Percentiles rank a stretch among this genome's conserved stretches.
These are phyloP conservation scores for Trypanosoma lewisi DNA, from an alignment of 208 protist genomes.

Conservation along the genomic window DNA sequence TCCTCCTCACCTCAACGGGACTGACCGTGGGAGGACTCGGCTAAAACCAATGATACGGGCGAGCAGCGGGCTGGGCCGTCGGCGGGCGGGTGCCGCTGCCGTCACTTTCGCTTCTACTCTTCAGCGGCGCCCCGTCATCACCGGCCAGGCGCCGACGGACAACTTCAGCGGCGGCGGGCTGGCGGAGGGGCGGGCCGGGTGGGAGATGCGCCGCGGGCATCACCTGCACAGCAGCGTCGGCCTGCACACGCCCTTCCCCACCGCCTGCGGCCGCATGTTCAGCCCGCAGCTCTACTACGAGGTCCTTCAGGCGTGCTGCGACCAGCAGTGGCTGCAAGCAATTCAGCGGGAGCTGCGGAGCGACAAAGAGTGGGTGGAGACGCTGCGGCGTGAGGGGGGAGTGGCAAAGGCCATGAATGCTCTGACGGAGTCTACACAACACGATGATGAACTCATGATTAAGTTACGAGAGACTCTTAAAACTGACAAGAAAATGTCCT, in stretches of 20 bases:
- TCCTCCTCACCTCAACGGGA: too few species aligned
- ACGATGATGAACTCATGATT: slow-evolving; percentile 84
- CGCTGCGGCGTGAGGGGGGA: slow-evolving; percentile 69
- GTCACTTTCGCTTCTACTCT: not conserved
- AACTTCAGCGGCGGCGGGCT: slow-evolving; percentile 2
- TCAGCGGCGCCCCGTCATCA: slow-evolving; percentile 39
- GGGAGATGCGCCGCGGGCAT: slow-evolving; percentile 66
- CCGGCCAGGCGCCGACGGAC: slow-evolving; percentile 59
- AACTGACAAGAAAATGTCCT: slow-evolving; percentile 69
- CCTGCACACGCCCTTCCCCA: slow-evolving; percentile 57
- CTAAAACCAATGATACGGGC: not conserved
- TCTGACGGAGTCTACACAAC: slow-evolving; percentile 54
- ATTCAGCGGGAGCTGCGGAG: slow-evolving; percentile 74
- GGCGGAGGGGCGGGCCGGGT: slow-evolving; percentile 20
- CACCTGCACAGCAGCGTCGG: slow-evolving; percentile 77
- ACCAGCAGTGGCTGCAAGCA: slow-evolving; percentile 81
- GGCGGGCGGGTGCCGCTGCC: too few species aligned
- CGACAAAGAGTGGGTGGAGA: slow-evolving; percentile 75
- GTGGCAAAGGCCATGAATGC: slow-evolving; percentile 57
- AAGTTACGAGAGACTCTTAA: slow-evolving; percentile 71
- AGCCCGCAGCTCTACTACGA: slow-evolving; percentile 81
- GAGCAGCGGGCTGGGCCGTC: not conserved
- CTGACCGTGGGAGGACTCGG: not conserved
- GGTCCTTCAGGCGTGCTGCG: slow-evolving; percentile 81
- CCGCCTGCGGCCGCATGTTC: slow-evolving; percentile 81